Evolutionary conservation across 106 monocot genomes (phyloP).

Genomic region (Dactylorhiza incarnata): DNA sequence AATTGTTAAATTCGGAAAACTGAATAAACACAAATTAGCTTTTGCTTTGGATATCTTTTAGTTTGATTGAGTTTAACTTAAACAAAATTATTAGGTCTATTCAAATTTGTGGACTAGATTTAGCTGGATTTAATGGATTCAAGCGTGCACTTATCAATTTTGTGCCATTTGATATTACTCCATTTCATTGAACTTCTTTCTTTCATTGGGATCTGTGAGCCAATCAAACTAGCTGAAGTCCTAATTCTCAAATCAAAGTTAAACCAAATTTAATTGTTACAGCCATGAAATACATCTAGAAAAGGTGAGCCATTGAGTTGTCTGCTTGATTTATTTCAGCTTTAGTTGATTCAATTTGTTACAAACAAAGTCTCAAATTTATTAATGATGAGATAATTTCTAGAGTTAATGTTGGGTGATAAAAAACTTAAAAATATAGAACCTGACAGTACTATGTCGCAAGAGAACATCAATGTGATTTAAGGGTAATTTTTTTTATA

Average conservation of each 20-base stretch:
- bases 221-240: not conserved
- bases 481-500: not conserved
- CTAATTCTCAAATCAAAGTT: not conserved
- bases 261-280: not conserved
- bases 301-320: not conserved
- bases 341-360: not conserved
- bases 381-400: not conserved
- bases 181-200: not conserved
- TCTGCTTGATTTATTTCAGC: not conserved
- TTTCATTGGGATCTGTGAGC: not conserved
- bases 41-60: not conserved
- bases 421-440: not conserved
- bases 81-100: not conserved
- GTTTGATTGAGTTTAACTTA: not conserved
- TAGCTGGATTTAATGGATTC: not conserved
- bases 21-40: not conserved
- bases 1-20: too few relatives aligned
- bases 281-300: not conserved
- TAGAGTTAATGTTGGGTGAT: not conserved
- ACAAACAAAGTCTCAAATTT: not conserved
- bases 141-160: not conserved
- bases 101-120: not conserved
- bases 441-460: not conserved
- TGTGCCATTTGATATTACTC: not conserved
- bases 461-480: not conserved